Evolutionary conservation across 169 alveolate genomes (phyloP), one percentile per base, ranked within the genome.

Genomic region (Cryptosporidium baileyi): DNA sequence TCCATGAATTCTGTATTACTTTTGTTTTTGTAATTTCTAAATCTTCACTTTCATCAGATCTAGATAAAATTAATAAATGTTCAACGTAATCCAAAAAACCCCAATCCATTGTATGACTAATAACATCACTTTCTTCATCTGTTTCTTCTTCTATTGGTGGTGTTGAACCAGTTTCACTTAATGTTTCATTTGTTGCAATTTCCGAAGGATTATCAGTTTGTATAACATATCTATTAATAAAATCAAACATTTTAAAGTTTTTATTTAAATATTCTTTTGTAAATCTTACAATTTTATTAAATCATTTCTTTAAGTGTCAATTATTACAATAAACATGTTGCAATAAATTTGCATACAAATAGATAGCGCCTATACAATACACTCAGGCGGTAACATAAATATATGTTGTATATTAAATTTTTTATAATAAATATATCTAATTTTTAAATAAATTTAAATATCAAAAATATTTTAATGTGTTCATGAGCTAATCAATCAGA

Each of bases 71-170:
- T 54, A 74, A 30, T 13, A 74, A 47, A 17, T 74, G 85, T 47
- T 74, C 85, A 24, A 74, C 85, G 11, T 74, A 74, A 40, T 74
- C 85, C 19, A 74, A 38, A 19, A 74, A 74, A 3, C 85, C 67
- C 85, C 85, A 74, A 54, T 74, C 67, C 67, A 74, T 54, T 4
- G 85, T 74, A 32, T 59, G 47, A 34, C 85, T 74, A 22, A 54
- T 28, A 17, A 54, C 85, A n/a, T 54, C 67, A 59, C 85, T 74
- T 24, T 74, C 85, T 54, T 57, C 67, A 74, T 57, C 67, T 15
- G 62, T 54, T 15, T 60, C 60, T 19, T 57, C 67, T 32, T 74
- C 85, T 11, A 45, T 44, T 19, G 60, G 81, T 24, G 81, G 61
- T 5, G 74, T 74, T 15, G n/a, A 34, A 9, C 67, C 85, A 6